phyloP scores from a whole-genome alignment of 2,329 filamentous ascomycete genomes.

The Penicillium verrucosum region DNA sequence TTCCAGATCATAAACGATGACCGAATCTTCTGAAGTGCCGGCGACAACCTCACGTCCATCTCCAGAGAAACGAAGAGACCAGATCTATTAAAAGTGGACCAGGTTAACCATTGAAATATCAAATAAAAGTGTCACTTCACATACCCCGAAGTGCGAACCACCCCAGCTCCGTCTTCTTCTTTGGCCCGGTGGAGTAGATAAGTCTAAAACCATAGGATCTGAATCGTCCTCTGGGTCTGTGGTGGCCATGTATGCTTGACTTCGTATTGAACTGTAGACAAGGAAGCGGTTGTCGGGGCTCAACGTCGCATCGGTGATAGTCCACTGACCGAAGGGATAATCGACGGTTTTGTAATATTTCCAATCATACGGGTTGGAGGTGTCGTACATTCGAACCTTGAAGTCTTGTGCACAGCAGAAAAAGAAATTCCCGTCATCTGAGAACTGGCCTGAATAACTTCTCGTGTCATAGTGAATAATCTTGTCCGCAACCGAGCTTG shows the following conservation, averaged over 20 bases:
- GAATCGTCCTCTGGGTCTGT: slow-evolving; percentile 80
- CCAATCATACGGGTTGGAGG: slow-evolving; percentile 92
- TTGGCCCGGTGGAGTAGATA: slow-evolving; percentile 53
- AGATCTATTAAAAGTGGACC: slow-evolving; percentile 56
- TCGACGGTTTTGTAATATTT: slow-evolving; percentile 87
- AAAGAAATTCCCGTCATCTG: slow-evolving; percentile 95
- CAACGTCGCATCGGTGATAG: slow-evolving; percentile 86
- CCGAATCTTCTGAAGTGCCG: slow-evolving; percentile 72
- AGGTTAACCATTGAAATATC: slow-evolving; percentile 5
- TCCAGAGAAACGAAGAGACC: slow-evolving; percentile 87
- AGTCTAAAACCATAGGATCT: slow-evolving; percentile 75
- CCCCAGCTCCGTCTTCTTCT: slow-evolving; percentile 35
- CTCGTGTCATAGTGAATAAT: slow-evolving; percentile 82
- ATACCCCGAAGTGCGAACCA: slow-evolving; percentile 45
- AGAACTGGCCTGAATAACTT: slow-evolving; percentile 95
- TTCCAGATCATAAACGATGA: slow-evolving; percentile 92
- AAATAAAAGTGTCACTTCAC: slow-evolving; percentile 10
- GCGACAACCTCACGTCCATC: slow-evolving; percentile 89
- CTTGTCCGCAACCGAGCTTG: slow-evolving; percentile 72
- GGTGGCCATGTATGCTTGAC: slow-evolving; percentile 76
- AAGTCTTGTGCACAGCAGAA: slow-evolving; percentile 91
- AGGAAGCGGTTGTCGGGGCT: slow-evolving; percentile 90
- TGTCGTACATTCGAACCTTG: slow-evolving; percentile 94
- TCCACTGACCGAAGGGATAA: slow-evolving; percentile 90
- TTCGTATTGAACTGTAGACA: slow-evolving; percentile 86